Percentiles rank a stretch among this genome's conserved stretches.
Evolutionary conservation across 2,329 filamentous ascomycete species (phyloP).

Genomic region (Allantophomopsis cytisporea): DNA sequence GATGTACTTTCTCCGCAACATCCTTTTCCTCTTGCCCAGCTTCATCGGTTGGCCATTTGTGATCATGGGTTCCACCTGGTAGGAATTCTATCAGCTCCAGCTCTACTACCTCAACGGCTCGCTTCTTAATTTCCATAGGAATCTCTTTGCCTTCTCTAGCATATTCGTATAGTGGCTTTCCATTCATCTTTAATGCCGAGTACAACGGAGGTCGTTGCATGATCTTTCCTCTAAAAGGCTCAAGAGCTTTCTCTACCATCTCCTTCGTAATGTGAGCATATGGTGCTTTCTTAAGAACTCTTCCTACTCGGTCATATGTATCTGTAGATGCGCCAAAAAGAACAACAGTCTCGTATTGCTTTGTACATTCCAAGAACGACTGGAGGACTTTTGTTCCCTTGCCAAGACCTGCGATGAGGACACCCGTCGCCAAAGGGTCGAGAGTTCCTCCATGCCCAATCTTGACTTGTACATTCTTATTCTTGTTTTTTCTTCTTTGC

Average conservation of each 20-base stretch:
- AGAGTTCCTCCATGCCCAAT: constrained; percentile 93
- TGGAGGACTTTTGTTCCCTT: constrained; percentile 73
- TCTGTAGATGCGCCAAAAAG: constrained; percentile 89
- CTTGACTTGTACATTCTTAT: constrained; percentile 62
- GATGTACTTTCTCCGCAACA: constrained; percentile 60
- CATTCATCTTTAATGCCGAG: constrained; percentile 83
- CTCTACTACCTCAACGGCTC: constrained; percentile 65
- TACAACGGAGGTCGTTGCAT: constrained; percentile 88
- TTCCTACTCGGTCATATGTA: constrained; percentile 78
- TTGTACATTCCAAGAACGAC: constrained; percentile 76
- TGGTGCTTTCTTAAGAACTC: constrained; percentile 59
- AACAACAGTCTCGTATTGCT: constrained; percentile 81
- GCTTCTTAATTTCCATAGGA: constrained; percentile 69
- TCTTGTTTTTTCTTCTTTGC: constrained; percentile 40
- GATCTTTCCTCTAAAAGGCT: constrained; percentile 65
- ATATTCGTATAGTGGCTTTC: constrained; percentile 93
- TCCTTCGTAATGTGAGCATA: constrained; percentile 75
- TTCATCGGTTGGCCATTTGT: constrained; percentile 69
- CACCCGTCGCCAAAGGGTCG: constrained; percentile 85
- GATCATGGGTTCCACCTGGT: constrained; percentile 68
- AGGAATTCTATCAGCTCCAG: constrained; percentile 76
- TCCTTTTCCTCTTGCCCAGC: constrained; percentile 62
- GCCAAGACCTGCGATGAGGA: constrained; percentile 80
- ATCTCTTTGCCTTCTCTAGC: constrained; percentile 79
- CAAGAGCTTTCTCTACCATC: constrained; percentile 63